phyloP scores from a whole-genome alignment of 345 rosid genomes.

The Citrus trifoliata region DNA sequence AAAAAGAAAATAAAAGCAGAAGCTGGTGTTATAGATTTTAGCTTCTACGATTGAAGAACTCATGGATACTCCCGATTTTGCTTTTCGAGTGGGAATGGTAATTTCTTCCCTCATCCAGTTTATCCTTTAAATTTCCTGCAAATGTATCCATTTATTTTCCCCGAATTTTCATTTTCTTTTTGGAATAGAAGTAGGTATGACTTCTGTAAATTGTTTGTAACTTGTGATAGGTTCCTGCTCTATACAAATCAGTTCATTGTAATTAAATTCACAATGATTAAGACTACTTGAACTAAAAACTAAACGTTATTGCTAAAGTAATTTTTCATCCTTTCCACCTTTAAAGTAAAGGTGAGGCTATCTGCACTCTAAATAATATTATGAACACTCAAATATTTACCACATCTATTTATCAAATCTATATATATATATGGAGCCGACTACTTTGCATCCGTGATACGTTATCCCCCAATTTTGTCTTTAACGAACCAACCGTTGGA shows the following conservation, averaged over 20 bases:
- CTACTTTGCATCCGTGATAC: too few species aligned
- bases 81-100: background rate
- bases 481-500: too few species aligned
- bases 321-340: too few species aligned
- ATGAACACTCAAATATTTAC: too few species aligned
- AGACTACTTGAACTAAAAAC: background rate
- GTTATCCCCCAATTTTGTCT: too few species aligned
- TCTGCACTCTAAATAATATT: too few species aligned
- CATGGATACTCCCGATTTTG: slow-evolving; percentile 15
- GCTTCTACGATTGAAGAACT: slow-evolving; percentile 10
- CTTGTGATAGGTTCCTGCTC: slow-evolving; percentile 17
- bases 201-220: slow-evolving; percentile 34
- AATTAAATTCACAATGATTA: slow-evolving; percentile 18
- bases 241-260: slow-evolving; percentile 30
- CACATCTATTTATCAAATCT: too few species aligned
- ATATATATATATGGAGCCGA: too few species aligned
- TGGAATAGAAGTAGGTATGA: slow-evolving; percentile 12
- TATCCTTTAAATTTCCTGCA: background rate
- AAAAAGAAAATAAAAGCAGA: background rate
- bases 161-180: background rate
- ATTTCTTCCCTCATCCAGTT: slow-evolving; percentile 14
- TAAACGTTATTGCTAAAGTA: too few species aligned
- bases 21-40: background rate
- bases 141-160: background rate
- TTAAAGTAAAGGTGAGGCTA: too few species aligned